Percentiles rank a stretch among this genome's conserved stretches.
Evolutionary conservation across 305 asterid species (phyloP).

Genomic region (Plantago coronopus): DNA sequence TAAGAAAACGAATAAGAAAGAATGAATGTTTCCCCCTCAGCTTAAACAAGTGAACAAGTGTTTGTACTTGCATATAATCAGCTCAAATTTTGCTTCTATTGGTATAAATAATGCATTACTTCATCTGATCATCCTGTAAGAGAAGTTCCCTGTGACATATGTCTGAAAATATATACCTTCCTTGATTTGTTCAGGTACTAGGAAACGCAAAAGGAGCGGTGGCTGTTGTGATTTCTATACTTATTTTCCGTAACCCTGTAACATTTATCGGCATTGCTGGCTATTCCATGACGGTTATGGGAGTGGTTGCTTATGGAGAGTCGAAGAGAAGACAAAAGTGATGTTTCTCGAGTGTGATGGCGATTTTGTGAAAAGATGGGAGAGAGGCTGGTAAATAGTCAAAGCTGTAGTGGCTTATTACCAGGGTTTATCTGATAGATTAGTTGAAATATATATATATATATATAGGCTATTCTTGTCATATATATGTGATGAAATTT

Average conservation of each 20-base stretch:
- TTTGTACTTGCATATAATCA: too few relatives aligned
- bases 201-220: conserved; percentile 97
- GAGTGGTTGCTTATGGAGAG: conserved; percentile 91
- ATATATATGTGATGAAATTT: conserved; percentile 7
- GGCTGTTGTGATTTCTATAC: conserved; percentile 87
- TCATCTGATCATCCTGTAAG: too few relatives aligned
- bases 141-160: too few relatives aligned
- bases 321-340: conserved; percentile 71
- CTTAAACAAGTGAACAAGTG: too few relatives aligned
- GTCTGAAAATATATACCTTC: conserved; percentile 12
- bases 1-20: too few relatives aligned
- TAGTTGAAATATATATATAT: conserved; percentile 15
- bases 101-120: too few relatives aligned
- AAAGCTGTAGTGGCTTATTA: background rate
- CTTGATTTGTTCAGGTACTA: conserved; percentile 46
- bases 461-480: conserved; percentile 23
- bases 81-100: too few relatives aligned
- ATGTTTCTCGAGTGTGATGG: conserved; percentile 15
- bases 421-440: conserved; percentile 20
- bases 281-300: conserved; percentile 82
- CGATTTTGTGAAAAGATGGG: background rate
- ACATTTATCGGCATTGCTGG: conserved; percentile 83
- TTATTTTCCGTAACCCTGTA: conserved; percentile 78
- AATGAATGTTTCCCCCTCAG: too few relatives aligned
- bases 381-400: background rate